Evolutionary conservation across 2,329 filamentous ascomycete genomes (phyloP).

Genomic region (Madurella fahalii): DNA sequence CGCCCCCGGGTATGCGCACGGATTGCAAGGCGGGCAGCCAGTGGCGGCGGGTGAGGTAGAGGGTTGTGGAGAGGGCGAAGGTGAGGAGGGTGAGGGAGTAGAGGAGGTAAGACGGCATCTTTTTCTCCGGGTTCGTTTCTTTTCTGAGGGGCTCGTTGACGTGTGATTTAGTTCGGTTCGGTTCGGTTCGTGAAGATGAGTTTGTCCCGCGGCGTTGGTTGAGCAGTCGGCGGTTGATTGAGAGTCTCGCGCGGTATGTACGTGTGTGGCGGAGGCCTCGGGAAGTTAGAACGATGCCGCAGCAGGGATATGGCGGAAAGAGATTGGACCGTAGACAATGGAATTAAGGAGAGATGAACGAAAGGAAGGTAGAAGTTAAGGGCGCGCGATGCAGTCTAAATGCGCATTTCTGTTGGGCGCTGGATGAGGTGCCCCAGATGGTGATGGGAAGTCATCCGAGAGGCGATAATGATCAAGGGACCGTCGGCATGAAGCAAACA

Average conservation of each 20-base stretch:
- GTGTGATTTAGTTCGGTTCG: neutral
- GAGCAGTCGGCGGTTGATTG: too few species aligned
- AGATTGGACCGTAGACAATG: neutral
- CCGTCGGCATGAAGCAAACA: neutral
- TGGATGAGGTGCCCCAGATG: constrained; percentile 1
- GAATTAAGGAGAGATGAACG: neutral
- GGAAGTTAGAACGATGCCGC: neutral
- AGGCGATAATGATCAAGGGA: neutral
- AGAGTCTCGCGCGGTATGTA: too few species aligned
- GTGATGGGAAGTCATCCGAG: constrained; percentile 8
- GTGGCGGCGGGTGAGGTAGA: constrained; percentile 74
- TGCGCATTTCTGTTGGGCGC: constrained; percentile 9
- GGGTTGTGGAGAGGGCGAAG: constrained; percentile 66
- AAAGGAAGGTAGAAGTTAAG: constrained; percentile 18
- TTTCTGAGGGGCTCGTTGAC: neutral
- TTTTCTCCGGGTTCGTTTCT: too few species aligned
- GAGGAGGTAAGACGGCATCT: constrained; percentile 62
- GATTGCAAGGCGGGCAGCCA: constrained; percentile 72
- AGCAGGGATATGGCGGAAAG: neutral
- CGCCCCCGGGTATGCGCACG: constrained; percentile 41
- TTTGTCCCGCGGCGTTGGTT: too few species aligned
- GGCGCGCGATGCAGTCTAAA: neutral
- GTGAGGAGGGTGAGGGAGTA: constrained; percentile 71
- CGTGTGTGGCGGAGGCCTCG: too few species aligned
- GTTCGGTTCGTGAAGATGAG: too few species aligned